Conservation (phyloP, 1,284 basidiomycete genomes). For the Ceratobasidium sp. region DNA sequence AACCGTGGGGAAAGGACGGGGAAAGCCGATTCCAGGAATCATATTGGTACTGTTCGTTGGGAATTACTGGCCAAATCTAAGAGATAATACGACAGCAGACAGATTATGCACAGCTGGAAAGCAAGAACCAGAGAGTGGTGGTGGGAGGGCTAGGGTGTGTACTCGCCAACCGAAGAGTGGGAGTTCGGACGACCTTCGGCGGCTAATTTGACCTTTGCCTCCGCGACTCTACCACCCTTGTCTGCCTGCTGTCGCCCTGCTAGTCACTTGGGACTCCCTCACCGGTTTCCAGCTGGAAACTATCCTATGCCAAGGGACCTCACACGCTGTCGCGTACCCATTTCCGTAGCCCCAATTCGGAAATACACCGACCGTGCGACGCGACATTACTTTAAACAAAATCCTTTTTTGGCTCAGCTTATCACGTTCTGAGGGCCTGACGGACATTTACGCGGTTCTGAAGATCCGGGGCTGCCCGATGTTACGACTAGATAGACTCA, state of each 20-base stretch:
- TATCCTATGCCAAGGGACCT: not conserved
- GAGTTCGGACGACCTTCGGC: slow-evolving; percentile 40
- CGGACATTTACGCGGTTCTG: no score
- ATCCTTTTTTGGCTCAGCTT: slow-evolving; percentile 16
- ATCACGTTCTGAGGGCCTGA: not conserved
- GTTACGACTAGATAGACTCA: slow-evolving; percentile 24
- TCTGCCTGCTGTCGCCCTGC: not conserved
- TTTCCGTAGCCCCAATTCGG: not conserved
- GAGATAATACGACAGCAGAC: slow-evolving; percentile 21
- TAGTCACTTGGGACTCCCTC: not conserved
- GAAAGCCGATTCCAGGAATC: slow-evolving; percentile 29
- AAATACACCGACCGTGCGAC: not conserved
- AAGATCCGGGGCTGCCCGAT: slow-evolving; percentile 37
- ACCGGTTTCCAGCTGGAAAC: not conserved
- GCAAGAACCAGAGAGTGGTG: slow-evolving; percentile 25
- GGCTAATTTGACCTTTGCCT: slow-evolving; percentile 31
- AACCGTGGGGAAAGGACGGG: slow-evolving; percentile 35
- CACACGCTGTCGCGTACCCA: not conserved
- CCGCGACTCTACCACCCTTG: slow-evolving; percentile 20
- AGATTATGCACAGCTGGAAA: slow-evolving; percentile 11
- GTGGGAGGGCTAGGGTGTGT: slow-evolving; percentile 25
- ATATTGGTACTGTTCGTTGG: slow-evolving; percentile 9
- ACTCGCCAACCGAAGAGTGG: slow-evolving; percentile 10
- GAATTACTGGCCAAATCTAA: slow-evolving; percentile 18
- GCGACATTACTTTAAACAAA: not conserved